Percentiles rank a stretch among this genome's conserved stretches.
Evolutionary conservation across 1,139 yeast genomes (phyloP).

Genomic region (Zygosaccharomyces sapae): DNA sequence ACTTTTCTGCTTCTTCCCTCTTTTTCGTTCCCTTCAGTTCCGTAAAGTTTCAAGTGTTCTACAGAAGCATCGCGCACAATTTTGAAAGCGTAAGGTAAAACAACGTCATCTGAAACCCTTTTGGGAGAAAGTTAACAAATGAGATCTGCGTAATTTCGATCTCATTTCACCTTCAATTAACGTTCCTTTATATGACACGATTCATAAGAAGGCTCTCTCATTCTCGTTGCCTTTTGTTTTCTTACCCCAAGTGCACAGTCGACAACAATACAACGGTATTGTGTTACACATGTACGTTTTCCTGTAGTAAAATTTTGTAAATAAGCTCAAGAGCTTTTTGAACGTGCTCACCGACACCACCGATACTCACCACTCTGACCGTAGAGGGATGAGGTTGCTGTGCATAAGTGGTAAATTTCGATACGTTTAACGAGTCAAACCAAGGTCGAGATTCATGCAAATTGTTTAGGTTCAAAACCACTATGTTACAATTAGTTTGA

Average conservation of each 20-base stretch:
- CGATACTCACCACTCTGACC: constrained; percentile 34
- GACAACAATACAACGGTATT: neutral
- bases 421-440: constrained; percentile 26
- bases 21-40: neutral
- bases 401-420: constrained; percentile 18
- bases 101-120: neutral
- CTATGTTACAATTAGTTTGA: constrained; percentile 35
- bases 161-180: neutral
- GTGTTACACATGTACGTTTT: neutral
- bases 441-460: constrained; percentile 33
- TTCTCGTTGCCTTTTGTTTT: too few species aligned
- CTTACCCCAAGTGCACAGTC: too few species aligned
- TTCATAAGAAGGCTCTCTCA: too few species aligned
- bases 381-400: constrained; percentile 33
- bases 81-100: neutral
- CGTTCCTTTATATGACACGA: too few species aligned
- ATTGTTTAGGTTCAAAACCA: constrained; percentile 32
- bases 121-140: neutral
- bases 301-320: constrained; percentile 15
- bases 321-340: constrained; percentile 27
- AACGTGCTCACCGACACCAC: constrained; percentile 36
- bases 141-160: neutral
- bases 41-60: neutral
- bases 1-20: neutral
- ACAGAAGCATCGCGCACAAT: neutral